Evolutionary conservation across 495 filamentous ascomycete species (phyloP).

Genomic region (Cercophora samala): DNA sequence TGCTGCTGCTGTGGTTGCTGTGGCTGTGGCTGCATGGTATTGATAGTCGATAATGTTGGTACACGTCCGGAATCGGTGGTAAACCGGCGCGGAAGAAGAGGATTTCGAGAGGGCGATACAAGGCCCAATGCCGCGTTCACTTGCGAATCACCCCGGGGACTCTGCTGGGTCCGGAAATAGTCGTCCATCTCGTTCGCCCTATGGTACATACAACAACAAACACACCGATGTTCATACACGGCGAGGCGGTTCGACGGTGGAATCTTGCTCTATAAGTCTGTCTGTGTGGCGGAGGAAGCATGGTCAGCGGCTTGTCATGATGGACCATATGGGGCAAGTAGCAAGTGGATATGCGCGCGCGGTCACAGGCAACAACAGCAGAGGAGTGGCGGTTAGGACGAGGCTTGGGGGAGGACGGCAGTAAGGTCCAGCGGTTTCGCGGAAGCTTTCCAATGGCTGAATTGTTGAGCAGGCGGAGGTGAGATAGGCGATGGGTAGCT

Average conservation of each 20-base stretch:
- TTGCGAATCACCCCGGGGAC: constrained; percentile 64
- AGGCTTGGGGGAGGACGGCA: background rate
- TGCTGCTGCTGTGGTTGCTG: background rate
- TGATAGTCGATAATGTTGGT: constrained; percentile 74
- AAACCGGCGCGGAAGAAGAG: constrained; percentile 77
- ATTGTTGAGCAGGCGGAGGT: background rate
- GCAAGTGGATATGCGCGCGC: background rate
- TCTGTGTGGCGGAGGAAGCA: constrained; percentile 9
- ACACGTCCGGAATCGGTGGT: constrained; percentile 87
- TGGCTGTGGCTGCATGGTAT: constrained; percentile 24
- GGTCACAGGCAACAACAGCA: background rate
- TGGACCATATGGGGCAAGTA: background rate
- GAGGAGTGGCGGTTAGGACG: background rate
- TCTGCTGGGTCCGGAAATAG: constrained; percentile 67
- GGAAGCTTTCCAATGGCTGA: background rate
- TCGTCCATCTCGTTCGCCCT: constrained; percentile 66
- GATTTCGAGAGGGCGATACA: constrained; percentile 64
- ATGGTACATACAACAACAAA: constrained; percentile 39
- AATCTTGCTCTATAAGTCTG: constrained; percentile 31
- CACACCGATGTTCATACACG: constrained; percentile 44
- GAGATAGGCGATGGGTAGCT: background rate
- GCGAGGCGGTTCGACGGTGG: constrained; percentile 37
- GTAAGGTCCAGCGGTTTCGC: background rate
- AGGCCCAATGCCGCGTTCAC: constrained; percentile 56
- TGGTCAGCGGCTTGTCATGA: constrained; percentile 14